Conservation (phyloP, 2,329 filamentous ascomycete species). For the Calonectria pseudoturangicola region DNA sequence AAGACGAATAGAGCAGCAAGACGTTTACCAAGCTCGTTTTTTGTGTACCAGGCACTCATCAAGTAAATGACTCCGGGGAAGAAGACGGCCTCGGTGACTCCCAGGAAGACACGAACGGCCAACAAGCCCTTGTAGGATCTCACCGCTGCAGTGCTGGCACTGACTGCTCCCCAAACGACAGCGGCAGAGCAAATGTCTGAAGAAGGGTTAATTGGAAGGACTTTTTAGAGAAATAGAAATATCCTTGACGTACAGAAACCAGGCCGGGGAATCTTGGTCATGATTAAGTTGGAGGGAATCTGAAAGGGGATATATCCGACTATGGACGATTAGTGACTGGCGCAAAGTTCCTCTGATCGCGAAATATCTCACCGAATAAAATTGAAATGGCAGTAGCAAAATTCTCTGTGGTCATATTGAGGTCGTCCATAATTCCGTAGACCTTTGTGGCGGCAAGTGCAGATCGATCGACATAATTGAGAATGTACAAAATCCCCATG, state of each 20-base stretch:
- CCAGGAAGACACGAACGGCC: conserved; percentile 60
- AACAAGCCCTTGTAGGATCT: conserved; percentile 58
- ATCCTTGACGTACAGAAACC: conserved; percentile 52
- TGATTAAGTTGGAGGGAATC: conserved; percentile 67
- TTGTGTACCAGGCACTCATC: conserved; percentile 64
- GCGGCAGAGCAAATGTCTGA: conserved; percentile 52
- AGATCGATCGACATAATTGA: conserved; percentile 64
- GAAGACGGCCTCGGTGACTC: conserved; percentile 61
- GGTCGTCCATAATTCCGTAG: conserved; percentile 62
- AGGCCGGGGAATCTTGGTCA: conserved; percentile 69
- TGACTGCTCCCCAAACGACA: conserved; percentile 68
- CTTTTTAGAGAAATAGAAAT: not conserved
- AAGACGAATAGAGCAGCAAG: conserved; percentile 61
- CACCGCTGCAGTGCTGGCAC: conserved; percentile 60
- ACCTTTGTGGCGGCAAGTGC: conserved; percentile 62
- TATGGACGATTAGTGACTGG: not conserved
- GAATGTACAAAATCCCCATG: conserved; percentile 61
- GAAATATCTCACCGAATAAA: conserved; percentile 58
- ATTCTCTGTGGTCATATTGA: conserved; percentile 60
- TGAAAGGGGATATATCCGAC: conserved; percentile 21
- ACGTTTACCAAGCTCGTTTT: conserved; percentile 60
- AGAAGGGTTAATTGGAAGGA: not conserved
- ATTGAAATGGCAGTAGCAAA: conserved; percentile 65
- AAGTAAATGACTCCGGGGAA: conserved; percentile 64
- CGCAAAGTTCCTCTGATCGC: too few species aligned